Conservation (phyloP, 202 grass and related monocot genomes). For the Digitaria exilis region DNA sequence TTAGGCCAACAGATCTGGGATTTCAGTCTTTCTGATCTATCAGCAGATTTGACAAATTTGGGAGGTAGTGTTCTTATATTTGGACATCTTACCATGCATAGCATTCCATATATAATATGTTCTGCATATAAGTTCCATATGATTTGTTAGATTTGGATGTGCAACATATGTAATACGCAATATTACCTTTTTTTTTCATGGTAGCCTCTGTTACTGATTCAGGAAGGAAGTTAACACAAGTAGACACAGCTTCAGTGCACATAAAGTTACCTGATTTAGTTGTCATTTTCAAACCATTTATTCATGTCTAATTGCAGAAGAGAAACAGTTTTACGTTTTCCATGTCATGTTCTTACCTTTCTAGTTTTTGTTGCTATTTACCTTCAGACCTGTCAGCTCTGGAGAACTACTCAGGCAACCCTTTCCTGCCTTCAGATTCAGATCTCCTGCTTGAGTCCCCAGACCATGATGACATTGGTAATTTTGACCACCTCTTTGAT, state of each 20-base stretch:
- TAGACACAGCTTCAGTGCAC: not conserved
- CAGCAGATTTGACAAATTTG: conserved; percentile 82
- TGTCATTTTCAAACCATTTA: not conserved
- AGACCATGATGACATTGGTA: conserved; percentile 88
- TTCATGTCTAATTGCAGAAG: not conserved
- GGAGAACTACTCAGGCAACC: conserved; percentile 81
- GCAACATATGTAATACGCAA: not conserved
- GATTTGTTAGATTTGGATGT: not conserved
- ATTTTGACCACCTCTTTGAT: conserved; percentile 13
- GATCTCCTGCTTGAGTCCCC: conserved; percentile 79
- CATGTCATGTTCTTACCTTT: conserved; percentile 3
- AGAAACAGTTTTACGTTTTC: not conserved
- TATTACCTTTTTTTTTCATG: conserved; percentile 18
- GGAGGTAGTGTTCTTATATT: conserved; percentile 59
- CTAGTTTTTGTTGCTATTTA: not conserved
- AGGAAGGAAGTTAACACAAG: not conserved
- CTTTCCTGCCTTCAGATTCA: conserved; percentile 82
- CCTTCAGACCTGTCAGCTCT: conserved; percentile 72
- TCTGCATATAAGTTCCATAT: not conserved
- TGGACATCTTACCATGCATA: not conserved
- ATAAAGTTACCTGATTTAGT: conserved; percentile 4
- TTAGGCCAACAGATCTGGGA: conserved; percentile 77
- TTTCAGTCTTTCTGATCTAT: conserved; percentile 81
- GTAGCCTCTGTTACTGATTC: not conserved
- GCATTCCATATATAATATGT: not conserved